Conservation (phyloP, 352 stramenopile species). For the Phytopythium mirpurense region DNA sequence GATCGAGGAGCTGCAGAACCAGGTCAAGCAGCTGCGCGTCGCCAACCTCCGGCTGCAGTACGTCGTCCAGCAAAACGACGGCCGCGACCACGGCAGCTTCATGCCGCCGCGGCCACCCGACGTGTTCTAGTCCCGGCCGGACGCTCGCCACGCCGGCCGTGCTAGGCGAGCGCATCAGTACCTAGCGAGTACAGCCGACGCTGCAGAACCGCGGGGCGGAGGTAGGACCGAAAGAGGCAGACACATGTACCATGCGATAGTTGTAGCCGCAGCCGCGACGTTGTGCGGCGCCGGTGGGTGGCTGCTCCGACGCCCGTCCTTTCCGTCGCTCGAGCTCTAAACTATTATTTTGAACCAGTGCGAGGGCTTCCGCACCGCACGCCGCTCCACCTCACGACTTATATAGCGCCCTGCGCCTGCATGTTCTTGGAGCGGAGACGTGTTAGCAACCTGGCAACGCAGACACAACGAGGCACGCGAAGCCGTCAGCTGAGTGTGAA, state of each 20-base stretch:
- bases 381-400: too few species aligned
- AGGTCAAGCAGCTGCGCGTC: conserved; percentile 63
- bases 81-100: conserved; percentile 32
- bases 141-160: too few species aligned
- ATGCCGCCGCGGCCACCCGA: conserved; percentile 59
- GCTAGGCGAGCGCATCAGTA: too few species aligned
- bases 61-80: conserved; percentile 64
- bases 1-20: conserved; percentile 59
- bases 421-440: background rate
- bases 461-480: background rate
- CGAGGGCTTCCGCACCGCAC: background rate
- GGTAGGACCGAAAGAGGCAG: background rate
- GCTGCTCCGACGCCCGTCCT: background rate
- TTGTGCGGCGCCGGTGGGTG: background rate
- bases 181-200: too few species aligned
- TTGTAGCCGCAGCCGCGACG: background rate
- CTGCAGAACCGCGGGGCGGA: too few species aligned
- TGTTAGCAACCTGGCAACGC: background rate
- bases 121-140: conserved; percentile 38
- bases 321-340: background rate
- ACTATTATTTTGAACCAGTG: conserved; percentile 2
- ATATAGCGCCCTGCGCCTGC: too few species aligned
- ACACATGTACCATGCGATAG: conserved; percentile 2
- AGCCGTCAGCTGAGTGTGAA: too few species aligned
- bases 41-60: conserved; percentile 72